Percentiles rank a stretch among this genome's conserved stretches.
Conservation (phyloP, 768 basidiomycete species). For the Mrakia frigida region DNA sequence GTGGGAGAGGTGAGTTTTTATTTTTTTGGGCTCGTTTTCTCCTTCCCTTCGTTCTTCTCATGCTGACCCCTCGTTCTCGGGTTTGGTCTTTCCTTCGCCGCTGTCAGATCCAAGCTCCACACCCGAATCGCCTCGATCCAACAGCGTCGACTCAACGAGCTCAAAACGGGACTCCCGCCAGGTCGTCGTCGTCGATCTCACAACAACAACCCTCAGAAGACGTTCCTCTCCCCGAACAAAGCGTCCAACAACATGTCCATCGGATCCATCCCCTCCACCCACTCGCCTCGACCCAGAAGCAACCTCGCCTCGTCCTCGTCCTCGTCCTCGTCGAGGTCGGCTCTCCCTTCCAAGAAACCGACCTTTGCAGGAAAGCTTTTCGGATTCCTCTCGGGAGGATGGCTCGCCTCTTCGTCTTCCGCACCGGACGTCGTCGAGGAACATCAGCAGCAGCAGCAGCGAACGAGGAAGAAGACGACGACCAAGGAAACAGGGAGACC, state of each 20-base stretch:
- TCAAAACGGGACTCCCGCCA: not conserved
- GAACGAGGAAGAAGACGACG: too few relatives aligned
- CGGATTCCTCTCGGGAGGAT: slow-evolving; percentile 11
- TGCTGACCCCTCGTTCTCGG: not conserved
- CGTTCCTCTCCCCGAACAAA: slow-evolving; percentile 15
- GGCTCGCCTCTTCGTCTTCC: not conserved
- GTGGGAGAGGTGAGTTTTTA: slow-evolving; percentile 7
- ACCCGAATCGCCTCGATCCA: slow-evolving; percentile 22
- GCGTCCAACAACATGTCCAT: slow-evolving; percentile 18
- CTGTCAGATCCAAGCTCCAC: slow-evolving; percentile 20
- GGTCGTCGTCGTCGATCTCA: slow-evolving; percentile 22
- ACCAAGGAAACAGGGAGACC: too few relatives aligned
- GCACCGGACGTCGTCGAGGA: not conserved
- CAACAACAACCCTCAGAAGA: slow-evolving; percentile 18
- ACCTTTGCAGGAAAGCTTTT: slow-evolving; percentile 2
- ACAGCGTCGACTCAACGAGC: slow-evolving; percentile 16
- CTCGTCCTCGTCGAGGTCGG: not conserved
- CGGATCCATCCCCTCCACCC: not conserved
- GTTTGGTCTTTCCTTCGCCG: too few relatives aligned
- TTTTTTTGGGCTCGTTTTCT: not conserved
- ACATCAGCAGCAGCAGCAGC: too few relatives aligned
- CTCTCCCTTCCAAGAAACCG: not conserved
- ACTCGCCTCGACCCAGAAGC: not conserved
- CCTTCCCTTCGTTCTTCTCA: not conserved
- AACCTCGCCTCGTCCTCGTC: not conserved